phyloP scores from a whole-genome alignment of 2,329 filamentous ascomycete genomes.

The Mollisiaceae sp. region DNA sequence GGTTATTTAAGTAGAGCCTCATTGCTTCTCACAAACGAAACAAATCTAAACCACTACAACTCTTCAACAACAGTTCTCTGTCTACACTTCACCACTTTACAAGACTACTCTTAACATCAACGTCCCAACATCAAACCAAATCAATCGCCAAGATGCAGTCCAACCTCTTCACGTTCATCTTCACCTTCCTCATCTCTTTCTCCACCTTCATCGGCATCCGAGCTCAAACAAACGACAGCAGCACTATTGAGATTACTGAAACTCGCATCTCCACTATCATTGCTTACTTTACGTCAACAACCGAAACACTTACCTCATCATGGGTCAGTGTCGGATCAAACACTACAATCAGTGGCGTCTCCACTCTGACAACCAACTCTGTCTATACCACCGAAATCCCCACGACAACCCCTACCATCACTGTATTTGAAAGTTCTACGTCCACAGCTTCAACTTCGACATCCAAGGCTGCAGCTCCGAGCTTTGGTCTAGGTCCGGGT shows the following conservation, averaged over 20 bases:
- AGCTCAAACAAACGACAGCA: background rate
- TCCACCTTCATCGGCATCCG: background rate
- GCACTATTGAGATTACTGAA: slow-evolving; percentile 5
- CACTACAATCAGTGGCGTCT: background rate
- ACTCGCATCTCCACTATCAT: background rate
- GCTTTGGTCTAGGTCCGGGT: background rate
- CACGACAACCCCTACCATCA: background rate
- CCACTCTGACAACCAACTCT: background rate
- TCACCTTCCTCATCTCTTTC: background rate
- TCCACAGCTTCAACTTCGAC: background rate
- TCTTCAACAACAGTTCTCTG: background rate
- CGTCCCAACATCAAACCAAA: background rate
- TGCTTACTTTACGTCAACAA: background rate
- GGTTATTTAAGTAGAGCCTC: background rate
- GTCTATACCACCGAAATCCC: background rate
- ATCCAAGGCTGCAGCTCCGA: slow-evolving; percentile 8
- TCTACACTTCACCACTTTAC: background rate
- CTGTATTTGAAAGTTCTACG: background rate
- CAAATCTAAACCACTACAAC: background rate
- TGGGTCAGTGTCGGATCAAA: background rate
- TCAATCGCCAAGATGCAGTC: slow-evolving; percentile 13
- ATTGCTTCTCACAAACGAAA: background rate
- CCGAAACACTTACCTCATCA: background rate
- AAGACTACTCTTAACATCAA: background rate
- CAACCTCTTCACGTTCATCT: background rate